Base-by-base conservation (phyloP, 1,139 yeast genomes). In the Suhomyces terraborum region DNA sequence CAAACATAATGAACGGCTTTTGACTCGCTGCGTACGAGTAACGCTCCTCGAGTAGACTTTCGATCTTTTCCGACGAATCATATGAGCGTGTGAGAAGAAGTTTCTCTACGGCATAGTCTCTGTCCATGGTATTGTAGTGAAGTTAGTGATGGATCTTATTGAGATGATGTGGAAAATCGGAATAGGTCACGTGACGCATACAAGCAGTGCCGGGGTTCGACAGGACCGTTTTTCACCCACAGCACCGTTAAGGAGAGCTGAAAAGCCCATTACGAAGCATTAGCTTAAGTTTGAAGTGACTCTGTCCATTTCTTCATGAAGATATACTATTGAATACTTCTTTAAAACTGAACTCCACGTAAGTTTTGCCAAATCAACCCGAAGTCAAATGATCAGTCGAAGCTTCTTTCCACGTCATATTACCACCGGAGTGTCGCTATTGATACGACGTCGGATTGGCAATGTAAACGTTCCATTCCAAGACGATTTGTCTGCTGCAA, bases 21-120 rank as follows among this genome's bases (percentile, higher is more conserved):
- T 81, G 88, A 24, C 69, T 69, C 2, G 87, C 88, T 0, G 65
- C 59, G 12, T 60, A 46, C 0, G 86, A 77, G 58, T 84, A 85
- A 37, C 93, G 59, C 6, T 74, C 63, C 29, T 72, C 72, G 20
- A 85, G 60, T 1, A 83, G 64, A 48, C 80, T 76, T 12, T 72
- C 58, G 5, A 82, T 71, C 62, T 44, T 62, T 38, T 58, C 73
- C 56, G 55, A 54, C 5, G 68, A 66, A 32, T 59, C 66, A 49
- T 73, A 72, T 53, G 82, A 71, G 42, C 86, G 61, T 2, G 80
- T 62, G 14, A 85, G 68, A 16, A 85, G 63, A 19, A 64, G 66
- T 41, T 61, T 70, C 55, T 83, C 89, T n/a, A 80, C 61, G 34
- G 67, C 61, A 40, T 68, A 67, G 26, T 62, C 59, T 32, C 67